Evolutionary conservation across 169 alveolate genomes (phyloP), one percentile per base, ranked within the genome.

Genomic region (Hepatocystis sp.): DNA sequence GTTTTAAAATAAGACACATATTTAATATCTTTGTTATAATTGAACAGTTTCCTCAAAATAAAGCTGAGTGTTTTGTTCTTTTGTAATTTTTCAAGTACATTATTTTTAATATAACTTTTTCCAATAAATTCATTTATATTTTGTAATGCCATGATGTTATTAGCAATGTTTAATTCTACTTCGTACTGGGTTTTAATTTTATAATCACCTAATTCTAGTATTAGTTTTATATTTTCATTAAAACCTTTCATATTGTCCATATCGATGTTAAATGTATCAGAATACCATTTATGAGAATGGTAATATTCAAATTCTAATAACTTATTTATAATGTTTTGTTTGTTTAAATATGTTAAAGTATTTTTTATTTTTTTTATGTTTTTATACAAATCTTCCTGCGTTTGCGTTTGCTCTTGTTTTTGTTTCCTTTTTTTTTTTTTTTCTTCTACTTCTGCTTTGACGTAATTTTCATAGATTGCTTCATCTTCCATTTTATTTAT

Each of bases 271-370:
- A 63, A 81, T 23, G 17, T 81, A 42, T 46, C 52, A 5, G 89
- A 47, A 23, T 34, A 21, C 89, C 89, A 81, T 65, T 42, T 81
- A 28, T 2, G 46, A 15, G 89, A 81, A 42, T 81, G 89, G 21
- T 40, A 81, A 81, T 81, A 81, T 63, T 81, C 89, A 81, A 61
- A 81, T 49, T 81, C 89, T 30, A 81, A 27, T 13, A 81, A 40
- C 36, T 81, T 44, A 40, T 81, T 81, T 32, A 81, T 81, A 46
- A 81, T 49, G 15, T 81, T 63, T 63, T 63, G 60, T n/a, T 60
- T 40, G 11, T 56, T 61, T 49, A 81, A 36, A 30, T 60, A 51
- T 81, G 60, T 81, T 55, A 81, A 42, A 17, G 63, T 58, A 81
- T 49, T 63, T 17, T 51, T 47, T 39, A 36, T 39, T 53, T 15